A percentile compares a stretch with the other conserved stretches of the same genome.
Conservation (phyloP, 176 grass and related monocot genomes). For the Rhynchospora breviuscula region DNA sequence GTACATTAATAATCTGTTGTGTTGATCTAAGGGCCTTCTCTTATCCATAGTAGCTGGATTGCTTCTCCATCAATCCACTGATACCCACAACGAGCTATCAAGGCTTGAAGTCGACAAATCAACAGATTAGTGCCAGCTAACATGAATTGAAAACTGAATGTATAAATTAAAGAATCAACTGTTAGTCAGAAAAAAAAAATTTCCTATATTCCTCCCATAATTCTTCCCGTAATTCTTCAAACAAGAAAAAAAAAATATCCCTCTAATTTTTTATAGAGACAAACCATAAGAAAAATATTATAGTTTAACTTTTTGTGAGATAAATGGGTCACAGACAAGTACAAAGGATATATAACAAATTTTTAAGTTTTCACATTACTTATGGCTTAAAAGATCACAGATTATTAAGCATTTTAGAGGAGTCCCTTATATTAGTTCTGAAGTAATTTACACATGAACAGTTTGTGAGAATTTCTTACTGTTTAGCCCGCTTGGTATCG, state of each 20-base stretch:
- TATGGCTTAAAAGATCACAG: not conserved
- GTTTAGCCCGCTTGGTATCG: constrained; percentile 72
- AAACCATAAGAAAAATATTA: not conserved
- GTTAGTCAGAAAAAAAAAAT: not conserved
- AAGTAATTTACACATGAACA: not conserved
- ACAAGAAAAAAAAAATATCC: not conserved
- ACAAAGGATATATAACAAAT: not conserved
- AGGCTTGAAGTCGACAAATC: not conserved
- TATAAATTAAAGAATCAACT: not conserved
- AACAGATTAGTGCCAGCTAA: not conserved
- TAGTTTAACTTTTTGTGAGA: not conserved
- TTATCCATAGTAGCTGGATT: not conserved
- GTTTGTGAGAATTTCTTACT: constrained; percentile 48
- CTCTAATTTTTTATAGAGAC: not conserved
- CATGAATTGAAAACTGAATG: not conserved
- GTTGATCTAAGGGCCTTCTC: not conserved
- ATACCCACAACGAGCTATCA: not conserved
- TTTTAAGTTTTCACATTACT: not conserved
- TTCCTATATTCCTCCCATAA: too few relatives aligned
- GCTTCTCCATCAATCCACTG: too few relatives aligned
- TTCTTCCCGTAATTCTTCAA: not conserved
- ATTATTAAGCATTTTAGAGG: not conserved
- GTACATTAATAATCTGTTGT: not conserved
- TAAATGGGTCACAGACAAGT: not conserved
- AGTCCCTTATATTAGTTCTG: not conserved